Evolutionary conservation across 495 filamentous ascomycete genomes (phyloP), one percentile per base, ranked within the genome.

Genomic region (Apiosordaria backusii): DNA sequence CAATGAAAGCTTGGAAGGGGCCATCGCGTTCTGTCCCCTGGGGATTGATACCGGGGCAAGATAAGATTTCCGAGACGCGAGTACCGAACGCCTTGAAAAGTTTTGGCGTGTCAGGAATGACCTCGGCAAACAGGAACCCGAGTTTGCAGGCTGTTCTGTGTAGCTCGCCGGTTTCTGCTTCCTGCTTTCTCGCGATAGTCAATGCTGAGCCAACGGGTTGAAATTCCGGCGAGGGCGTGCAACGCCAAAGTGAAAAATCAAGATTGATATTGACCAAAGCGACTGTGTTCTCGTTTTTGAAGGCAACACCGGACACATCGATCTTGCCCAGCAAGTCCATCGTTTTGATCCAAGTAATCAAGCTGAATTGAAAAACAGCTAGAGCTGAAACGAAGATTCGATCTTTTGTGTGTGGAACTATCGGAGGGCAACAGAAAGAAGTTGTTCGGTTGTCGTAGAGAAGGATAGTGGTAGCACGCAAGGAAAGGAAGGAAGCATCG

Each of bases 231-330:
- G 53, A 24, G 21, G 53, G 53, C 9, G 19, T 3, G 53, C 53
- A 57, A 24, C 53, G 53, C 19, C 19, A 57, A 9, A 57, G 23
- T 6, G 53, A 57, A 57, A 57, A 22, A n/a, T 57, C 53, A 9
- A 57, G 16, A n/a, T 57, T 57, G 4, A 57, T 57, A 24, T 57
- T 57, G 53, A 57, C 53, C 19, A 57, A 24, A 16, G 53, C 53
- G 18, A 24, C 9, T 13, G 53, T 57, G 53, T 57, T 57, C 18
- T 23, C 53, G 53, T 23, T 57, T 57, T 21, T 7, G 16, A 57
- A 13, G 4, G 53, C 19, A 18, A 57, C 5, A 6, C 19, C 19
- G 53, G 53, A 21, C 19, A 24, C 53, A 15, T 21, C 21, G 53
- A 57, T 9, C 13, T 57, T 57, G 53, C 6, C 53, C 18, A 57